phyloP scores from a whole-genome alignment of 768 basidiomycete species.

The Fomitopsis serialis region DNA sequence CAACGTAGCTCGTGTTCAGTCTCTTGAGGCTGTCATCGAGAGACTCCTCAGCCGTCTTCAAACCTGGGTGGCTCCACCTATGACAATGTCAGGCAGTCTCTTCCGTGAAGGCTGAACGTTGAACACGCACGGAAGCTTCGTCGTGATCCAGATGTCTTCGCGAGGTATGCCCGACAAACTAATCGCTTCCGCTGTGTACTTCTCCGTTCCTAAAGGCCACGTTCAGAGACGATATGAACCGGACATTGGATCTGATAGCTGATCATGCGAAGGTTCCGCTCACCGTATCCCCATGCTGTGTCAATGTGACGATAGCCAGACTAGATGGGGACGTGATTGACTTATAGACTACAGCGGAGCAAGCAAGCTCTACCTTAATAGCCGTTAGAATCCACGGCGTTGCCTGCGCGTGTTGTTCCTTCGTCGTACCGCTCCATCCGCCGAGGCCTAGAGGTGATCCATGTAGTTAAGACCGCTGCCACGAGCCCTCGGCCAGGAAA shows the following conservation, averaged over 20 bases:
- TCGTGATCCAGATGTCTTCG: constrained; percentile 61
- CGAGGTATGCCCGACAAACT: constrained; percentile 53
- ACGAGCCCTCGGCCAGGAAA: background rate
- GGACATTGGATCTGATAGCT: too few relatives aligned
- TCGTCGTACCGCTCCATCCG: constrained; percentile 32
- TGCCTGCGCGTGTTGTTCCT: constrained; percentile 29
- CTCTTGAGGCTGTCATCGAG: constrained; percentile 24
- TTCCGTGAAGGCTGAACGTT: too few relatives aligned
- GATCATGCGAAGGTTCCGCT: background rate
- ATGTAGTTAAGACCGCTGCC: too few relatives aligned
- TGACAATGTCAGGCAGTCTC: background rate
- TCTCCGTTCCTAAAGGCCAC: constrained; percentile 21
- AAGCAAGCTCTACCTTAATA: constrained; percentile 25
- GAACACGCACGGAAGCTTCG: constrained; percentile 36
- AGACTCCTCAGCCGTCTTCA: constrained; percentile 18
- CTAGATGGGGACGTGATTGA: constrained; percentile 1
- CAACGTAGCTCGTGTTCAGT: constrained; percentile 5
- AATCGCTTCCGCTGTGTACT: constrained; percentile 17
- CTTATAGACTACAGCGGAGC: background rate
- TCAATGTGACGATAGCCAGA: constrained; percentile 24
- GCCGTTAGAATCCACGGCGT: constrained; percentile 38
- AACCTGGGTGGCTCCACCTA: constrained; percentile 30
- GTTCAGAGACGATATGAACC: background rate
- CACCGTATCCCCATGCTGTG: constrained; percentile 26
- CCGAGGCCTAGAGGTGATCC: constrained; percentile 29